These are phyloP conservation scores for Ophioceras dolichostomum DNA, from an alignment of 2,329 filamentous ascomycete genomes.

Conservation along the genomic window DNA sequence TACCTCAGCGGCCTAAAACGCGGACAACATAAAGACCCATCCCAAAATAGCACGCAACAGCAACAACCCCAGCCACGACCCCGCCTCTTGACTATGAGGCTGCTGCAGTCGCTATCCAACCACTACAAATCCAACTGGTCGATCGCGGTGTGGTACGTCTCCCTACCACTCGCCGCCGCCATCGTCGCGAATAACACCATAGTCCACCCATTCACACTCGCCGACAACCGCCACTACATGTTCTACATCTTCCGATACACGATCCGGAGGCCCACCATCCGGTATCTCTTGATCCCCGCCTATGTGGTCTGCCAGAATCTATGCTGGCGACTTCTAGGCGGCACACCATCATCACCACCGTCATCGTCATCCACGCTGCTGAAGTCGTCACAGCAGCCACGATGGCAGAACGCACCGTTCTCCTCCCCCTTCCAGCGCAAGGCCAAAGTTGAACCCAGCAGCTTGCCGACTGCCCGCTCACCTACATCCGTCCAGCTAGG, in stretches of 20 bases:
- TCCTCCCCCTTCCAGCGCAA: not conserved
- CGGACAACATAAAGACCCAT: no score
- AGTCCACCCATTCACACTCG: constrained; percentile 88
- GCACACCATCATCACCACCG: no score
- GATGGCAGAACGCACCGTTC: not conserved
- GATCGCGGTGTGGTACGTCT: not conserved
- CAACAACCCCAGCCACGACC: not conserved
- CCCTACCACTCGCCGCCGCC: constrained; percentile 2
- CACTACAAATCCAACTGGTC: not conserved
- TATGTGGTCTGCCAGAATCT: constrained; percentile 64
- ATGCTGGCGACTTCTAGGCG: constrained; percentile 50
- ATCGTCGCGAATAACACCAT: constrained; percentile 77
- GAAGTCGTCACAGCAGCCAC: not conserved
- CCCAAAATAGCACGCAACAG: not conserved
- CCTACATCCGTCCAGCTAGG: no score
- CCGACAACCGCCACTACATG: constrained; percentile 93
- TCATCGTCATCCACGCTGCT: not conserved
- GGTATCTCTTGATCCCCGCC: constrained; percentile 53
- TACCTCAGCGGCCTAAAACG: not conserved
- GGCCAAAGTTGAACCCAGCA: not conserved
- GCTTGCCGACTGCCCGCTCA: no score
- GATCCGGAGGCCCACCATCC: constrained; percentile 50
- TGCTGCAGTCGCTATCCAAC: not conserved
- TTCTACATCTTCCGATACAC: constrained; percentile 91
- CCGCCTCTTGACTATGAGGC: no score